Evolutionary conservation across 1,284 basidiomycete genomes (phyloP).

Genomic region (Butyriboletus appendiculatus): DNA sequence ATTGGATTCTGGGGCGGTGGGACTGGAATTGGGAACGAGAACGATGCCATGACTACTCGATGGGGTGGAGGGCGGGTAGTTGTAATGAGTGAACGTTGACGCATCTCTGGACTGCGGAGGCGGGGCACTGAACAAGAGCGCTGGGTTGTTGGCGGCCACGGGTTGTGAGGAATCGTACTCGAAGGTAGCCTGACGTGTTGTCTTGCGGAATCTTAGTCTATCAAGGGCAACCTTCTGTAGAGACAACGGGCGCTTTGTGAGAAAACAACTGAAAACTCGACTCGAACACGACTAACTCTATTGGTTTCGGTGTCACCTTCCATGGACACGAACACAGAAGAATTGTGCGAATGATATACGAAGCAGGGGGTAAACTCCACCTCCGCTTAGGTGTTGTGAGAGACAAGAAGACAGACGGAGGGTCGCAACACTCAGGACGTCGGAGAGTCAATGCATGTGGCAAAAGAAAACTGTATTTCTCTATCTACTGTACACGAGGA

Average conservation of each 20-base stretch:
- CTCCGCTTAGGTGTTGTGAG: conserved; percentile 24
- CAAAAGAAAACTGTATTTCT: conserved; percentile 43
- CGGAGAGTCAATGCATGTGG: conserved; percentile 64
- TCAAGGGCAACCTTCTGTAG: conserved; percentile 59
- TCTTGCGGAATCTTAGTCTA: conserved; percentile 60
- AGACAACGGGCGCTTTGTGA: conserved; percentile 36
- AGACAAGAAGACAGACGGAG: conserved; percentile 28
- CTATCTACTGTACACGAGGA: conserved; percentile 35
- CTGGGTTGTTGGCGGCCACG: conserved; percentile 25
- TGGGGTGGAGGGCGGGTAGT: conserved; percentile 41
- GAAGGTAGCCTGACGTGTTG: conserved; percentile 41
- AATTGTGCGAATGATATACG: conserved; percentile 15
- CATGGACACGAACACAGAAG: conserved; percentile 38
- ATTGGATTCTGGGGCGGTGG: conserved; percentile 43
- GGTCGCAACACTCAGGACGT: conserved; percentile 37
- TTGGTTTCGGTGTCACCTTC: conserved; percentile 38
- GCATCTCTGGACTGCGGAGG: conserved; percentile 61
- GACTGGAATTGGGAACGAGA: conserved; percentile 76
- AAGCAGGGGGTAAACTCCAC: conserved; percentile 12
- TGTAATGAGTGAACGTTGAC: conserved; percentile 48
- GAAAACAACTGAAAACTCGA: conserved; percentile 29
- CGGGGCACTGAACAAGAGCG: conserved; percentile 35
- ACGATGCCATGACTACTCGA: conserved; percentile 47
- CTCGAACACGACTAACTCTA: conserved; percentile 41
- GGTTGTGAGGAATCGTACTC: conserved; percentile 38